Conservation (phyloP, 2,329 filamentous ascomycete species). For the Alternaria sp. region DNA sequence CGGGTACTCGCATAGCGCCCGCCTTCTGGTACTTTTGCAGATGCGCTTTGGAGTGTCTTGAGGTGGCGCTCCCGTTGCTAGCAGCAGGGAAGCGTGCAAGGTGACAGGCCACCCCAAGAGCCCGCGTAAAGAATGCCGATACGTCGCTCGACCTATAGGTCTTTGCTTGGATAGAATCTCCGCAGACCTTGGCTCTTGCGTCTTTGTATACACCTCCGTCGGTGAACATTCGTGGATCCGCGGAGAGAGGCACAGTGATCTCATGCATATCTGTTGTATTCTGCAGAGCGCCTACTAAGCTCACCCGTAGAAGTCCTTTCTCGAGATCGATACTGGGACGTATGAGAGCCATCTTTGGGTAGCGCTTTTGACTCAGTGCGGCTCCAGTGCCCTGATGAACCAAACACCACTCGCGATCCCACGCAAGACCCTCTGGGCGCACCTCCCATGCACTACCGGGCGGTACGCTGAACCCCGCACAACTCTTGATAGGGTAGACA, state of each 20-base stretch:
- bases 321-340: constrained; percentile 75
- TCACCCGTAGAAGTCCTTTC: constrained; percentile 68
- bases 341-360: constrained; percentile 86
- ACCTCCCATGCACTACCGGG: constrained; percentile 73
- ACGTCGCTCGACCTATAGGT: constrained; percentile 71
- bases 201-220: constrained; percentile 47
- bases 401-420: constrained; percentile 97
- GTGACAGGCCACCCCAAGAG: constrained; percentile 79
- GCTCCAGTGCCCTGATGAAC: constrained; percentile 84
- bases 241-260: constrained; percentile 66
- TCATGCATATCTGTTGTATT: constrained; percentile 41
- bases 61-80: constrained; percentile 58
- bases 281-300: constrained; percentile 52
- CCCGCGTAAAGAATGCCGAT: constrained; percentile 76
- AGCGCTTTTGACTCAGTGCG: constrained; percentile 85
- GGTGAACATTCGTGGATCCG: constrained; percentile 66
- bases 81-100: constrained; percentile 80
- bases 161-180: constrained; percentile 74
- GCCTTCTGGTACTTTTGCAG: constrained; percentile 58
- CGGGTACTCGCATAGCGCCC: constrained; percentile 53
- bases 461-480: constrained; percentile 77
- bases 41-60: constrained; percentile 74
- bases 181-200: constrained; percentile 75
- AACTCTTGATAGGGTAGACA: constrained; percentile 95
- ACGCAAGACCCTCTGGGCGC: constrained; percentile 80